Evolutionary conservation across 2,329 filamentous ascomycete genomes (phyloP).

Genomic region (Sporothrix protearum): DNA sequence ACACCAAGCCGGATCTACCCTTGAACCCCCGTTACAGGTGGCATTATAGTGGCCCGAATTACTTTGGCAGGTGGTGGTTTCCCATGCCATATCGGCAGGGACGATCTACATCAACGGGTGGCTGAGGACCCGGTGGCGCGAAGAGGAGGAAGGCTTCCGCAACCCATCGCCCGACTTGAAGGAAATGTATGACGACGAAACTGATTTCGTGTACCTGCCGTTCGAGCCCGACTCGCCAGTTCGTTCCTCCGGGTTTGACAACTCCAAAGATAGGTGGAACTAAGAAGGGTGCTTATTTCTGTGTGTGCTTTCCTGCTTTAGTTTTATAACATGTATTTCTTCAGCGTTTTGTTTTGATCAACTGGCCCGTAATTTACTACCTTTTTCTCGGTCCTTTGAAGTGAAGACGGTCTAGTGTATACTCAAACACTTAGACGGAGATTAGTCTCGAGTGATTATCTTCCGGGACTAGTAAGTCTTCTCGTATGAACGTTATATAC

Average conservation of each 20-base stretch:
- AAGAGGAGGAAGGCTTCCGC: slow-evolving; percentile 1
- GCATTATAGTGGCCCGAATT: no score
- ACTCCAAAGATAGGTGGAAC: background rate
- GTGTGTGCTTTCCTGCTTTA: no score
- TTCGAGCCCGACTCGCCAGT: slow-evolving; percentile 2
- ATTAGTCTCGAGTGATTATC: no score
- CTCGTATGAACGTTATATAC: no score
- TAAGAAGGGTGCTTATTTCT: no score
- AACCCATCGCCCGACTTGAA: background rate
- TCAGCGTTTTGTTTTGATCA: no score
- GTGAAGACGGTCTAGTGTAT: no score
- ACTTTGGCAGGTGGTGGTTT: slow-evolving; percentile 1
- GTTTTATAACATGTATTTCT: no score
- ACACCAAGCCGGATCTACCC: background rate
- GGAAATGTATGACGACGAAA: background rate
- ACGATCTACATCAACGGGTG: background rate
- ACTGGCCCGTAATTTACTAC: no score
- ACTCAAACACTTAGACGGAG: no score
- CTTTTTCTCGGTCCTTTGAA: no score
- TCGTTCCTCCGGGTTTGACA: background rate
- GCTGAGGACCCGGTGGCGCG: background rate
- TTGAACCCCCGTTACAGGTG: background rate
- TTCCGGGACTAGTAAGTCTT: no score
- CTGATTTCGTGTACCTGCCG: background rate
- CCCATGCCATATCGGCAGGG: background rate